These are phyloP conservation scores for Durusdinium trenchii DNA, from an alignment of 73 alveolate genomes.

Conservation along the genomic window DNA sequence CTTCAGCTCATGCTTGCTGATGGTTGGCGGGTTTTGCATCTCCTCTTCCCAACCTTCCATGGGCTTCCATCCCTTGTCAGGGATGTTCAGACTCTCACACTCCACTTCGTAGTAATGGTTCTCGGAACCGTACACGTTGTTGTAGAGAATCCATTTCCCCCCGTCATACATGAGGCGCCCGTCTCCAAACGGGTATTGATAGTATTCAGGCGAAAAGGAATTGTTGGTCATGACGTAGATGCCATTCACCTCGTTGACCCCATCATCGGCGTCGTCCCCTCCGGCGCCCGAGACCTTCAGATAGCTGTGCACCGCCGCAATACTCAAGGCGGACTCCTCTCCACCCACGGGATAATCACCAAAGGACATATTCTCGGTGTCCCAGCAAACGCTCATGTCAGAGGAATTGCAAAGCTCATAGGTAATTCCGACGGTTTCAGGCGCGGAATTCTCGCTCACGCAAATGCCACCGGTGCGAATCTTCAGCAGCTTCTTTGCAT, in stretches of 20 bases:
- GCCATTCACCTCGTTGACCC: background rate
- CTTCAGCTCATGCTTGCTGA: background rate
- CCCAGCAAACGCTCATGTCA: background rate
- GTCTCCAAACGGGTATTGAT: background rate
- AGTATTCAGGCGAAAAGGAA: background rate
- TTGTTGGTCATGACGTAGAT: conserved; percentile 22
- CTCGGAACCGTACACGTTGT: background rate
- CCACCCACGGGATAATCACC: background rate
- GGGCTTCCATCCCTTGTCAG: background rate
- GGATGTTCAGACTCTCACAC: background rate
- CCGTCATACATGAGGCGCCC: background rate
- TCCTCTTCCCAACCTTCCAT: background rate
- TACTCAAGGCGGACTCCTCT: background rate
- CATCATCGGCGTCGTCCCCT: conserved; percentile 25
- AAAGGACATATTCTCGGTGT: background rate
- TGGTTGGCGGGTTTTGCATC: too few species aligned
- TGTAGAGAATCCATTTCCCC: background rate
- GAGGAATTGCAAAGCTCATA: background rate
- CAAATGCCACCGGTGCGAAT: background rate
- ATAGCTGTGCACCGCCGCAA: conserved; percentile 3
- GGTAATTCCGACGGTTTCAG: background rate
- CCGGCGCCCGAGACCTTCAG: background rate
- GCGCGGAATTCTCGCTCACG: background rate
- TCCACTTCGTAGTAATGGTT: background rate
- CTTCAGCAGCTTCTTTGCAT: conserved; percentile 6